phyloP scores from a whole-genome alignment of 164 flowering plant species.

The Saururus chinensis region DNA sequence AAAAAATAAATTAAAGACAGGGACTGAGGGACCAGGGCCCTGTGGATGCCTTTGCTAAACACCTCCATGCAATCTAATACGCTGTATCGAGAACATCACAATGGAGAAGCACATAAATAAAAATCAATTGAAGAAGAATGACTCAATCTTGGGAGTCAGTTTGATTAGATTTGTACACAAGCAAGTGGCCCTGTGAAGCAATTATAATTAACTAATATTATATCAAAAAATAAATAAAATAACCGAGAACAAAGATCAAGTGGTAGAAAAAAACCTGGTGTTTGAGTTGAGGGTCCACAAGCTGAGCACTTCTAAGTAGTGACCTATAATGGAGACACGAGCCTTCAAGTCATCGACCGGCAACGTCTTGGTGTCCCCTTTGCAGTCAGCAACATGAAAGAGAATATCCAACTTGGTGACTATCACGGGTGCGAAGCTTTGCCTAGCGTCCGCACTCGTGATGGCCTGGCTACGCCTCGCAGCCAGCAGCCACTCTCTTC shows the following conservation, averaged over 20 bases:
- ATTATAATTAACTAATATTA: too few relatives aligned
- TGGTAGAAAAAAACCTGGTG: slow-evolving; percentile 48
- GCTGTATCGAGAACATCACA: slow-evolving; percentile 40
- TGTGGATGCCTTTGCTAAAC: slow-evolving; percentile 75
- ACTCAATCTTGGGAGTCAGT: too few relatives aligned
- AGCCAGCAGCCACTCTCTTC: too few relatives aligned
- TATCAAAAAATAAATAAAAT: too few relatives aligned
- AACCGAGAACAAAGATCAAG: too few relatives aligned
- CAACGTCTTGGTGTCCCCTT: background rate
- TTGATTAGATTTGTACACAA: too few relatives aligned
- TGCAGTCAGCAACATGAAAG: slow-evolving; percentile 46
- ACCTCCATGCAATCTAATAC: slow-evolving; percentile 83
- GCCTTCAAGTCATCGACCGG: slow-evolving; percentile 27
- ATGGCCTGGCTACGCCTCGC: too few relatives aligned
- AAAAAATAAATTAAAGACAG: slow-evolving; percentile 49
- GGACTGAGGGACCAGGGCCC: slow-evolving; percentile 82
- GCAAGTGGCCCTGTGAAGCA: too few relatives aligned
- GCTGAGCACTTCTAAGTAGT: slow-evolving; percentile 70
- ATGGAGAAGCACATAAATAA: too few relatives aligned
- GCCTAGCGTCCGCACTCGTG: too few relatives aligned
- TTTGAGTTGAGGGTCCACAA: slow-evolving; percentile 76
- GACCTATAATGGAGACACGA: slow-evolving; percentile 58
- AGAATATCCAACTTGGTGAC: slow-evolving; percentile 79
- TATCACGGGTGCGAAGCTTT: too few relatives aligned
- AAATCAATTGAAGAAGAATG: too few relatives aligned